Evolutionary conservation across 139 green algal genomes (phyloP), one percentile per base, ranked within the genome.

Genomic region (Eudorina sp.): DNA sequence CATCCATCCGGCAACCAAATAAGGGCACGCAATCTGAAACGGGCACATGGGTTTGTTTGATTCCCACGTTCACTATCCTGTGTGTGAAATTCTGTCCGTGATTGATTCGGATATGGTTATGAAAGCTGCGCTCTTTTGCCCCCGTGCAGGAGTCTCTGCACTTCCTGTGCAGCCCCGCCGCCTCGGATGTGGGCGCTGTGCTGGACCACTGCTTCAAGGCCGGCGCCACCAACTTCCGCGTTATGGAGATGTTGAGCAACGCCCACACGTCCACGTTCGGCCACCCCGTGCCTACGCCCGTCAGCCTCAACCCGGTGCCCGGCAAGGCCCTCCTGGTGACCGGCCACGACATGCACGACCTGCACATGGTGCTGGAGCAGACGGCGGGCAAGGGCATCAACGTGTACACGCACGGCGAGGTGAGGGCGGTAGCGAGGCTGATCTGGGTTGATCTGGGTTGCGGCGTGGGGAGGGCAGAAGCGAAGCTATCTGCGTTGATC

Each of bases 271-370:
- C 27, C 81, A 93, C 86, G n/a, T 96, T 95, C 86, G 94, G 94
- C n/a, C 72, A 86, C 51, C 94, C 93, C 8, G 88, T 77, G 29
- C 94, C 94, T 38, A 94, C 93, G 2, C 46, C 88, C 58, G 95
- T 97, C 40, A 69, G 75, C 45, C 91, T 96, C 27, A 91, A 89
- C 40, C 94, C 95, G 34, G 66, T 89, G 16, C 45, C 77, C 19
- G 95, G 95, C 79, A 96, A 97, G 90, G 87, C 79, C 73, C 94
- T 97, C 83, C 90, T 97, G 25, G 86, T 97, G 27, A 94, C 88
- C 0, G 95, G 95, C 11, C 95, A 97, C 86, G 95, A 97, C 92
- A 92, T 97, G 92, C 84, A 94, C 58, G 95, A 97, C 91, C 89
- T 95, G 40, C 43, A 96, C 29, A 75, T 75, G n/a, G 87, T 97